Conservation (phyloP, 768 basidiomycete genomes). For the Cystofilobasidium ferigula region DNA sequence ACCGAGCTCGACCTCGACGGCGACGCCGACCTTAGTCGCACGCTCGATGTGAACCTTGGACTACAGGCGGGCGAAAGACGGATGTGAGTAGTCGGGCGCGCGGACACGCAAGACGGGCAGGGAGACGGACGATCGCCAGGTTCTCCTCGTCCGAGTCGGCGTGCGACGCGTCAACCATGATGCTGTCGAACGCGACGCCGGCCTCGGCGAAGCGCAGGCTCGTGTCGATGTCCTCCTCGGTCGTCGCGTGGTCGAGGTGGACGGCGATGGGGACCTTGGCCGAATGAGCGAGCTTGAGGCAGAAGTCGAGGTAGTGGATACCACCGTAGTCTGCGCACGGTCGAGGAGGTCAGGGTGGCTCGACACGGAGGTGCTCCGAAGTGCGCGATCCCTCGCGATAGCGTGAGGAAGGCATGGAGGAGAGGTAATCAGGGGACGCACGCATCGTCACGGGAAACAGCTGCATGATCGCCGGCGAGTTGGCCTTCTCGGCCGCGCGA, state of each 20-base stretch:
- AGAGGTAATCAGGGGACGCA: neutral
- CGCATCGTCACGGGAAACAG: slow-evolving; percentile 37
- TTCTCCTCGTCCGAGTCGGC: slow-evolving; percentile 37
- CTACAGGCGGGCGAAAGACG: neutral
- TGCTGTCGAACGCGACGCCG: slow-evolving; percentile 38
- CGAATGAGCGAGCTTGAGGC: slow-evolving; percentile 31
- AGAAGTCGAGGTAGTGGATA: slow-evolving; percentile 2
- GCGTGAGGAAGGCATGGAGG: neutral
- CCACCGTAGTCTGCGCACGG: slow-evolving; percentile 1
- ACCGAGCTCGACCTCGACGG: slow-evolving; percentile 39
- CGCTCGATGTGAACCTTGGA: slow-evolving; percentile 33
- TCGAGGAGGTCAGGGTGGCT: too few relatives aligned
- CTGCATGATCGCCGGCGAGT: slow-evolving; percentile 37
- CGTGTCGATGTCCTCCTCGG: slow-evolving; percentile 37
- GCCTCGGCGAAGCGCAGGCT: slow-evolving; percentile 37
- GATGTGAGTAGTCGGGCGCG: neutral
- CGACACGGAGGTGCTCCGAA: neutral
- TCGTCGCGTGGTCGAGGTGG: slow-evolving; percentile 39
- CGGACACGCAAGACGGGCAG: neutral
- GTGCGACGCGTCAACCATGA: slow-evolving; percentile 40
- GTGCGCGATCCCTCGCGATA: neutral
- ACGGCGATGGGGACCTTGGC: slow-evolving; percentile 39
- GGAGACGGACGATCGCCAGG: slow-evolving; percentile 31
- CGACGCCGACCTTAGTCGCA: slow-evolving; percentile 35
- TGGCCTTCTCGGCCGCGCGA: slow-evolving; percentile 36